Base-by-base conservation (phyloP, 257 asterid species). In the Solanum sejunctum region DNA sequence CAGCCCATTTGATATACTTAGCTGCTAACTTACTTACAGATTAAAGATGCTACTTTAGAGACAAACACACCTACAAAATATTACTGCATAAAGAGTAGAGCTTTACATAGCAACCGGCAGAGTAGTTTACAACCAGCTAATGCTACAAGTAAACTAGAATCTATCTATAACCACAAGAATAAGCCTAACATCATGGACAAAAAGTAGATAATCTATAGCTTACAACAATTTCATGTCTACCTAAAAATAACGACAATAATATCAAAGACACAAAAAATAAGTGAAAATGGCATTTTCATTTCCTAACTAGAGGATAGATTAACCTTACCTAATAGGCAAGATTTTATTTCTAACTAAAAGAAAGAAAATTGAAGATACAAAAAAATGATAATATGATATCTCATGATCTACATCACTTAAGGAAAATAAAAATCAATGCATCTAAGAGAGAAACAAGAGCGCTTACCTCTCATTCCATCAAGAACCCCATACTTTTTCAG, bases 401-500 rank as follows among this genome's bases (percentile, higher is more conserved):
- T 75, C 57, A 75, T 75, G 60, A 75, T 75, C 81, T 75, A 47
- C 21, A 49, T 75, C 15, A 51, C 60, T 75, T 13, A 49, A 75
- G 81, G 43, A 77, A 51, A 47, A 51, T 26, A 15, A 52, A 26
- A 5, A 51, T 49, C 21, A 77, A 77, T 1, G 45, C 21, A 41
- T 23, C 78, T 4, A 58, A 69, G 83, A 41, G 43, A 61, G 56
- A 54, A 60, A 57, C 43, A 54, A 51, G 57, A n/a, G n/a, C 90
- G 3, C 92, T 91, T 85, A 95, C 98, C 98, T 90, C 87, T 93
- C 84, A 85, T 89, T 80, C 85, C 92, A 73, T 93, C 98, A 75
- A 89, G 89, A 66, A 96, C 92, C 71, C 98, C 99, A 88, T 93
- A 90, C 85, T 92, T 92, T 86, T 81, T 87, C 87, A 96, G 92